phyloP scores from a whole-genome alignment of 2,329 filamentous ascomycete species.

The Trichoderma brevicompactum region DNA sequence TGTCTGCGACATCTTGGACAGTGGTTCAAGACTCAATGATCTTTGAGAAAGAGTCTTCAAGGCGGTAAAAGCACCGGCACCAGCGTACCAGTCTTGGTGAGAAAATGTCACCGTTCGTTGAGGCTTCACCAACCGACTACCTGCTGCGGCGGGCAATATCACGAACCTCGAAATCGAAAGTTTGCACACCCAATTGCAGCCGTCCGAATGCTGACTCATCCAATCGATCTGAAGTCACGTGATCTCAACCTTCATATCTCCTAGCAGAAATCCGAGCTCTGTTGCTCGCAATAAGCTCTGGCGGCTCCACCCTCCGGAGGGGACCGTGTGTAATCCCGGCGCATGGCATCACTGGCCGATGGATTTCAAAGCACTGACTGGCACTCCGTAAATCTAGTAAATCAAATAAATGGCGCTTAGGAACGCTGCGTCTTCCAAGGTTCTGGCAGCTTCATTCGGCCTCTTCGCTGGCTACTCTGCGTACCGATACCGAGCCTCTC shows the following conservation, averaged over 20 bases:
- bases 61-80: neutral
- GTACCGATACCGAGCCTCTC: constrained; percentile 37
- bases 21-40: neutral
- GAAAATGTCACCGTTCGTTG: constrained; percentile 7
- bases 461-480: constrained; percentile 38
- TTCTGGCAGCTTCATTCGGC: constrained; percentile 39
- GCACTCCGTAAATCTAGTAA: constrained; percentile 3
- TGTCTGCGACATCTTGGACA: constrained; percentile 27
- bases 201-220: constrained; percentile 20
- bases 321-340: constrained; percentile 23
- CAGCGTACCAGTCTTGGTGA: neutral
- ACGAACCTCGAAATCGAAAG: constrained; percentile 23
- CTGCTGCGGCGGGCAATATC: constrained; percentile 4
- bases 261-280: neutral
- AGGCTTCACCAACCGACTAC: constrained; percentile 6
- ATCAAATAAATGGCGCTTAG: constrained; percentile 29
- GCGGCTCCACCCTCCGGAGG: constrained; percentile 21
- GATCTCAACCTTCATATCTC: neutral
- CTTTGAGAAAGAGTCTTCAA: neutral
- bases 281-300: neutral
- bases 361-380: constrained; percentile 30
- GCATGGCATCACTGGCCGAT: constrained; percentile 24
- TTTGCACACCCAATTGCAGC: constrained; percentile 25
- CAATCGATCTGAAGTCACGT: constrained; percentile 6
- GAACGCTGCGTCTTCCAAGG: constrained; percentile 33